phyloP scores from a whole-genome alignment of 2,329 filamentous ascomycete genomes.

The Dichotomopilus funicola region DNA sequence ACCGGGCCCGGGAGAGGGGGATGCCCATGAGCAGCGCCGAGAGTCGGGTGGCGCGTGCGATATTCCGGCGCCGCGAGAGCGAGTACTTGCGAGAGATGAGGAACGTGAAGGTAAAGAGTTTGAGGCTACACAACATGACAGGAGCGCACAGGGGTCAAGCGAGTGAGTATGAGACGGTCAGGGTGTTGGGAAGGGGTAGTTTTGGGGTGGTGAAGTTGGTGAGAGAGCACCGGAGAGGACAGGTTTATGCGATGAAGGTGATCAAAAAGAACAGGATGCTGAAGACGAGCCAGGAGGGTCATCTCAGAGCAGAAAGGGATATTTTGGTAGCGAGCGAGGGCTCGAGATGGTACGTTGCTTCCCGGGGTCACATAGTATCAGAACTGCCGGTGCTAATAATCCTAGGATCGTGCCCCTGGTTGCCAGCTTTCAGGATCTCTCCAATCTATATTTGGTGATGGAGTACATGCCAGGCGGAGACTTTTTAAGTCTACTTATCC shows the following conservation, averaged over 20 bases:
- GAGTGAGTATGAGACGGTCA: conserved; percentile 67
- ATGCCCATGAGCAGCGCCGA: conserved; percentile 44
- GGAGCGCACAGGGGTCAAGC: conserved; percentile 25
- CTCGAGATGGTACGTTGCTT: conserved; percentile 60
- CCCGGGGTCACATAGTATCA: neutral
- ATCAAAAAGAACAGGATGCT: conserved; percentile 94
- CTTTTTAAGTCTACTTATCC: conserved; percentile 79
- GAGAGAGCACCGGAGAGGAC: conserved; percentile 55
- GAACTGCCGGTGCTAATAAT: conserved; percentile 3
- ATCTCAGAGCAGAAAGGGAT: conserved; percentile 83
- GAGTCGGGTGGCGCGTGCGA: conserved; percentile 40
- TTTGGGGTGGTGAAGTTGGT: conserved; percentile 90
- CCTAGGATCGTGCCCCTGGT: conserved; percentile 76
- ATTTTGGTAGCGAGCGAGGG: conserved; percentile 83
- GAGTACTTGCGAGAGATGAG: conserved; percentile 69
- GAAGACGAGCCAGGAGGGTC: conserved; percentile 82
- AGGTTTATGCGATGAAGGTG: conserved; percentile 93
- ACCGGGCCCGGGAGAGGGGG: conserved; percentile 24
- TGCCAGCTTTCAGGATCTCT: conserved; percentile 79
- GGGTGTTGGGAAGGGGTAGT: conserved; percentile 83
- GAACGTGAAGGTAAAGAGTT: conserved; percentile 58
- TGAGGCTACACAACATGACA: conserved; percentile 23
- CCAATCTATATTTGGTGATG: conserved; percentile 89
- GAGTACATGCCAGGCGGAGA: conserved; percentile 97
- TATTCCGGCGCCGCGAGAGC: conserved; percentile 62